phyloP scores from a whole-genome alignment of 2,329 filamentous ascomycete species.

The Colletotrichum melonis region DNA sequence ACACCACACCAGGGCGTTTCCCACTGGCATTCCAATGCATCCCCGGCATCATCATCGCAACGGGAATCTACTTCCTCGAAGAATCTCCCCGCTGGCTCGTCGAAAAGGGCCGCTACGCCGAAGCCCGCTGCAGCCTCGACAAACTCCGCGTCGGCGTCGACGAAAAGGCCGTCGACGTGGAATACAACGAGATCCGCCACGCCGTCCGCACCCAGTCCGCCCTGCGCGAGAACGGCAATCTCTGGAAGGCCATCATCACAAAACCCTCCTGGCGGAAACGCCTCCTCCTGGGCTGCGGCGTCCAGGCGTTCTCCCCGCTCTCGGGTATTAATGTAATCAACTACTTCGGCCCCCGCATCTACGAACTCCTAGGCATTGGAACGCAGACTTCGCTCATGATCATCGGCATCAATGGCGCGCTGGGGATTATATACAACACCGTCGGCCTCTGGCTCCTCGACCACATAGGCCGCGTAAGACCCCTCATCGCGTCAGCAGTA shows the following conservation, averaged over 20 bases:
- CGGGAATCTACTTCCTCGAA: slow-evolving; percentile 41
- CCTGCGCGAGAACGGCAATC: slow-evolving; percentile 47
- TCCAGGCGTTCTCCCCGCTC: slow-evolving; percentile 61
- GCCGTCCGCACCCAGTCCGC: slow-evolving; percentile 43
- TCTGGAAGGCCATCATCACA: slow-evolving; percentile 54
- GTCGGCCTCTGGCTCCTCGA: slow-evolving; percentile 58
- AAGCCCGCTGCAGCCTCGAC: slow-evolving; percentile 47
- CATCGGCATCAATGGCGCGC: slow-evolving; percentile 60
- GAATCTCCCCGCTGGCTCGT: slow-evolving; percentile 44
- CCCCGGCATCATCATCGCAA: slow-evolving; percentile 38
- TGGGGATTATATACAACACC: slow-evolving; percentile 60
- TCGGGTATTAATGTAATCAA: slow-evolving; percentile 52
- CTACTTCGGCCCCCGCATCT: slow-evolving; percentile 50
- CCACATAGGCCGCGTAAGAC: slow-evolving; percentile 58
- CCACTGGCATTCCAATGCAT: slow-evolving; percentile 46
- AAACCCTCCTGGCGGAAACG: slow-evolving; percentile 57
- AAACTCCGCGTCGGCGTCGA: slow-evolving; percentile 46
- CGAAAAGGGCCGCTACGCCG: slow-evolving; percentile 49
- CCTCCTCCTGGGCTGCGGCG: slow-evolving; percentile 57
- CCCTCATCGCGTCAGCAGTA: slow-evolving; percentile 55
- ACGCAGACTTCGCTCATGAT: slow-evolving; percentile 60
- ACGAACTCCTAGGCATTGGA: slow-evolving; percentile 54
- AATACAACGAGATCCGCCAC: slow-evolving; percentile 53
- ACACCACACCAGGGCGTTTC: slow-evolving; percentile 42
- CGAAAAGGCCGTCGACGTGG: slow-evolving; percentile 48